Base-by-base conservation (phyloP, 129 eudicot species). In the Erigeron canadensis region DNA sequence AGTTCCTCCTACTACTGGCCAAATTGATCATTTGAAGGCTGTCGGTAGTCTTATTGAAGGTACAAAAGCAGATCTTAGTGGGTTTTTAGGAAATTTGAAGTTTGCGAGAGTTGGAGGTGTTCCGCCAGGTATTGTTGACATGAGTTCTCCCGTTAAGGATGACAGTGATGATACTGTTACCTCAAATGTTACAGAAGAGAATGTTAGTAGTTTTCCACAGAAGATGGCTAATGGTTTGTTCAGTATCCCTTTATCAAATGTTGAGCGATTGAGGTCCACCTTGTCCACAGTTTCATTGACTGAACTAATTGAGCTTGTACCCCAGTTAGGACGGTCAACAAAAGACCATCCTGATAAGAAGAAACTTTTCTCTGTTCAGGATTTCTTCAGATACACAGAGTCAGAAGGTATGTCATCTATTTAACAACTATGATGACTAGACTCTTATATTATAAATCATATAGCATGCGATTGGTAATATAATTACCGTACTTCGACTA, bases 331-430 rank as follows among this genome's bases (percentile, higher is more conserved):
- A 45, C 75, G 86, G 57, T 73, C 92, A 17, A 73, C 95, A 10
- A 87, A 86, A 80, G 97, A 87, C 65, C 86, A 90, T 79, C 98
- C 98, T 65, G 96, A 90, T 79, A 90, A 90, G 83, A 90, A 90
- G 85, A 87, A 90, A 44, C 84, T 90, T 44, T 75, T 90, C 79
- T 87, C 91, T 5, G 96, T 90, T 3, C 96, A 90, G 79, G 96
- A 90, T 45, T 90, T 90, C 78, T 90, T 90, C 81, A 81, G 90
- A 79, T 90, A 90, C 85, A 90, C 96, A 17, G 95, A 90, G 76
- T 81, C 96, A 57, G 96, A 90, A 87, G 96, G 96, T 89, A 75
- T 60, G 69, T 11, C n/a, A 12, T 57, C 53, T 67, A 71, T 73
- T 66, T 62, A 67, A 63, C 75, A 37, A 65, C 70, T 64, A 28